Percentiles rank a stretch among this genome's conserved stretches.
Conservation (phyloP, 2,329 filamentous ascomycete species). For the Gnomoniopsis smithogilvyi region DNA sequence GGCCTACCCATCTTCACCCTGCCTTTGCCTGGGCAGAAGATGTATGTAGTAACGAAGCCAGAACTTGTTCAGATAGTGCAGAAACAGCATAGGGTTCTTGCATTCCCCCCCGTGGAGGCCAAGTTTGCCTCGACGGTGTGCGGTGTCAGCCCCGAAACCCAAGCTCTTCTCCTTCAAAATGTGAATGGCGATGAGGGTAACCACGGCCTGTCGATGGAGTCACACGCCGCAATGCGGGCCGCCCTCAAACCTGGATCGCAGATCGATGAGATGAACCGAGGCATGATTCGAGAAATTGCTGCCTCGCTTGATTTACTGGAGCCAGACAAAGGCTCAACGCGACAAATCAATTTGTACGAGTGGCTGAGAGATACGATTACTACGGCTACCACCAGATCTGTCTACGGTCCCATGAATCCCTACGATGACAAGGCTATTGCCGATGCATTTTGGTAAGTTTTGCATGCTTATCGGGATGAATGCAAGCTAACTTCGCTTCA, state of each 20-base stretch:
- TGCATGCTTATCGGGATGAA: background rate
- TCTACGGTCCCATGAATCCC: constrained; percentile 40
- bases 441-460: constrained; percentile 32
- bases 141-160: constrained; percentile 26
- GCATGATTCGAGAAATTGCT: constrained; percentile 26
- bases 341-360: constrained; percentile 20
- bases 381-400: constrained; percentile 33
- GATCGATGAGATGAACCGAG: background rate
- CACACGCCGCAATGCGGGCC: background rate
- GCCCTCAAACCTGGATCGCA: background rate
- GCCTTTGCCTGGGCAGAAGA: constrained; percentile 35
- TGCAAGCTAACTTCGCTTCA: background rate
- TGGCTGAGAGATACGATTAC: constrained; percentile 31
- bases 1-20: constrained; percentile 37
- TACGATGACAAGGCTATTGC: constrained; percentile 32
- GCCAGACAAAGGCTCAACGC: constrained; percentile 11
- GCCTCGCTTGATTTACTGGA: constrained; percentile 15
- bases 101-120: constrained; percentile 36
- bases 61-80: constrained; percentile 35
- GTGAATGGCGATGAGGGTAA: constrained; percentile 35
- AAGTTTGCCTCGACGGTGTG: constrained; percentile 29
- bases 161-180: constrained; percentile 27
- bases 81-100: constrained; percentile 31
- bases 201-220: constrained; percentile 22
- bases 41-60: constrained; percentile 38